Percentiles rank a stretch among this genome's conserved stretches.
These are phyloP conservation scores for Lasiodiplodia sp. DNA, from an alignment of 2,329 filamentous ascomycete species.

Conservation along the genomic window DNA sequence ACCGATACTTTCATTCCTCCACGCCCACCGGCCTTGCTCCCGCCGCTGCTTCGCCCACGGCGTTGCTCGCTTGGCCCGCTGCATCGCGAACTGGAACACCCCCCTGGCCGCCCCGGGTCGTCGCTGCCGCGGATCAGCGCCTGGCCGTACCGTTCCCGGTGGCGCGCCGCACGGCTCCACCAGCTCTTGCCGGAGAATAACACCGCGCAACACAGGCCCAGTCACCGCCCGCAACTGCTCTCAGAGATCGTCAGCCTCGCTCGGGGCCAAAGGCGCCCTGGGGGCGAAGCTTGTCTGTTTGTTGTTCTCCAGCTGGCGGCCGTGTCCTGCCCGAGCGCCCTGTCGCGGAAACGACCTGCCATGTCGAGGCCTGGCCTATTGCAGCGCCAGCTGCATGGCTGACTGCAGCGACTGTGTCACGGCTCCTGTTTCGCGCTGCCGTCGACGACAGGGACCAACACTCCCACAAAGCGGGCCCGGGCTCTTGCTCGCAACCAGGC, in stretches of 20 bases:
- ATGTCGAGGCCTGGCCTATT: slow-evolving; percentile 17
- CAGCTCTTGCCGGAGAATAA: slow-evolving; percentile 17
- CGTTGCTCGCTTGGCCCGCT: slow-evolving; percentile 10
- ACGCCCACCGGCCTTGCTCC: not conserved
- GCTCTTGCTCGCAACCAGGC: not conserved
- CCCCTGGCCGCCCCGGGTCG: slow-evolving; percentile 1
- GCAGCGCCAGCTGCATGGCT: slow-evolving; percentile 22
- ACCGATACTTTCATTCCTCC: slow-evolving; percentile 1
- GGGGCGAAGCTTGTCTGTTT: slow-evolving; percentile 1
- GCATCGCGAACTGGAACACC: not conserved
- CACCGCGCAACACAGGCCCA: slow-evolving; percentile 4
- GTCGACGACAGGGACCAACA: slow-evolving; percentile 4
- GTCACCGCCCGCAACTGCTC: not conserved
- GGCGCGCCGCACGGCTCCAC: slow-evolving; percentile 24
- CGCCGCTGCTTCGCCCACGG: slow-evolving; percentile 1
- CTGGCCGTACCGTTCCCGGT: slow-evolving; percentile 23
- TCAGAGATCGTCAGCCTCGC: slow-evolving; percentile 5
- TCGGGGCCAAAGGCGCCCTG: slow-evolving; percentile 15
- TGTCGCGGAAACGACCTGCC: slow-evolving; percentile 3
- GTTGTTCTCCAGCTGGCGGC: not conserved
- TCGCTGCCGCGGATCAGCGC: slow-evolving; percentile 18
- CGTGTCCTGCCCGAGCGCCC: slow-evolving; percentile 13
- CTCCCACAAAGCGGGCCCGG: slow-evolving; percentile 12
- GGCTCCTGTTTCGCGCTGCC: slow-evolving; percentile 5
- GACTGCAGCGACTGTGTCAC: slow-evolving; percentile 21